Conservation (phyloP, 1,284 basidiomycete species). For the Apiotrichum veenhuisii region DNA sequence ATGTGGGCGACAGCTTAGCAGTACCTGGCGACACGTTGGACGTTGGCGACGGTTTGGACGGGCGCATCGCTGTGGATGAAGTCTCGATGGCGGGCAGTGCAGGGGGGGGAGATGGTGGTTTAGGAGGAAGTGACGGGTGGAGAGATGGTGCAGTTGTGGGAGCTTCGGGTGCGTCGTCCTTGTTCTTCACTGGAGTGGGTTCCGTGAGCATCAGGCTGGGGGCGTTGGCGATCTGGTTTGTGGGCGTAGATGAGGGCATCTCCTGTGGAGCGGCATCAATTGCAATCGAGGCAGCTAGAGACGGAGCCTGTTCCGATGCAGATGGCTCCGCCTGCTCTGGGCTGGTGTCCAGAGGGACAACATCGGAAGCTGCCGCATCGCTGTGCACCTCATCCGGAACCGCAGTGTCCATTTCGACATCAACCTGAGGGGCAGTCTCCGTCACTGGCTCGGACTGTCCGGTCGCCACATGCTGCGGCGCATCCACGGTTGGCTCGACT, state of each 20-base stretch:
- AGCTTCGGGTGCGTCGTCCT: not conserved
- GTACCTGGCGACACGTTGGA: too few species aligned
- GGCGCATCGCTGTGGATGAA: not conserved
- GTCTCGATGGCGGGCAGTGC: too few species aligned
- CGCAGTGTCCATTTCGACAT: not conserved
- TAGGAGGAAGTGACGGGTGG: not conserved
- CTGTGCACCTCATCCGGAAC: not conserved
- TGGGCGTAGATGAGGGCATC: not conserved
- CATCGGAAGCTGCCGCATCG: not conserved
- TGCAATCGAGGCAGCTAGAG: too few species aligned
- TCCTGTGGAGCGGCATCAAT: not conserved
- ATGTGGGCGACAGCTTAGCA: not conserved
- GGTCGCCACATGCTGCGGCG: too few species aligned
- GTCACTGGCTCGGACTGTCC: not conserved
- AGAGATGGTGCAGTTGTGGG: not conserved
- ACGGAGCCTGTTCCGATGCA: too few species aligned
- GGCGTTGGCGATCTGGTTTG: not conserved
- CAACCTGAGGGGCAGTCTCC: not conserved
- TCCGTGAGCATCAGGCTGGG: not conserved
- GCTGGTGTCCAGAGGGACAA: not conserved
- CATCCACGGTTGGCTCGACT: too few species aligned
- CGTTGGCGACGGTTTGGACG: not conserved
- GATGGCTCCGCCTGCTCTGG: too few species aligned
- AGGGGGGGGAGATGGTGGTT: not conserved
- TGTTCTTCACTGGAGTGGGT: not conserved